Conservation (phyloP, 2,329 filamentous ascomycete species). For the Ceratocystis ficicola region DNA sequence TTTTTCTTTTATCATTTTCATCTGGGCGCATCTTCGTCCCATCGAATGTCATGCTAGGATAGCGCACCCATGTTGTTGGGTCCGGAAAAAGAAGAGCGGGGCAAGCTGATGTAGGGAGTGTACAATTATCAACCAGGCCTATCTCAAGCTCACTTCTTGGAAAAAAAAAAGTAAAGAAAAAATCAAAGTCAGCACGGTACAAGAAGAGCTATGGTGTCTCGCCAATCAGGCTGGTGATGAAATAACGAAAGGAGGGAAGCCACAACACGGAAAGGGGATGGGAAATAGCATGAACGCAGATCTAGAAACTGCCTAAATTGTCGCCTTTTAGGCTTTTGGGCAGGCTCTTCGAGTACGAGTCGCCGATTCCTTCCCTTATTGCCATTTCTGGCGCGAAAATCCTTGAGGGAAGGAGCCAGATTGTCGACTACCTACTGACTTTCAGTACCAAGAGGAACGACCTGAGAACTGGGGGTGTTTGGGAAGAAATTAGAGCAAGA, state of each 20-base stretch:
- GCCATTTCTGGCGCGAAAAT: background rate
- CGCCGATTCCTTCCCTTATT: background rate
- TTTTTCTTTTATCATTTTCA: background rate
- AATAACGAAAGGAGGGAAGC: background rate
- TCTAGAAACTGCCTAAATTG: background rate
- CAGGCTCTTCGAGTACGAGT: background rate
- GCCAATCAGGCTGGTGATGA: background rate
- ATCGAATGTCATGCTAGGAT: conserved; percentile 1
- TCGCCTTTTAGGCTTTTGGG: background rate
- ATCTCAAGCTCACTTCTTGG: background rate
- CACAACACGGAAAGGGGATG: background rate
- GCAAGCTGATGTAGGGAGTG: background rate
- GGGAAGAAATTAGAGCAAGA: background rate
- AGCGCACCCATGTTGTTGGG: conserved; percentile 1
- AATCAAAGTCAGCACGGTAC: background rate
- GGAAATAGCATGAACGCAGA: background rate
- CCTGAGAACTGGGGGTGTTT: background rate
- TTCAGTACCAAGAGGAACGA: background rate
- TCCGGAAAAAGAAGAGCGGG: background rate
- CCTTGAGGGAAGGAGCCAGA: conserved; percentile 6
- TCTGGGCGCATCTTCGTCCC: background rate
- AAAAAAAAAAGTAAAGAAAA: background rate
- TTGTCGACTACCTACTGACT: background rate
- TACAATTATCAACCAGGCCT: background rate
- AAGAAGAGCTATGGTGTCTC: background rate